Conservation (phyloP, 441 rosid genomes). For the Gossypium lobatum region DNA sequence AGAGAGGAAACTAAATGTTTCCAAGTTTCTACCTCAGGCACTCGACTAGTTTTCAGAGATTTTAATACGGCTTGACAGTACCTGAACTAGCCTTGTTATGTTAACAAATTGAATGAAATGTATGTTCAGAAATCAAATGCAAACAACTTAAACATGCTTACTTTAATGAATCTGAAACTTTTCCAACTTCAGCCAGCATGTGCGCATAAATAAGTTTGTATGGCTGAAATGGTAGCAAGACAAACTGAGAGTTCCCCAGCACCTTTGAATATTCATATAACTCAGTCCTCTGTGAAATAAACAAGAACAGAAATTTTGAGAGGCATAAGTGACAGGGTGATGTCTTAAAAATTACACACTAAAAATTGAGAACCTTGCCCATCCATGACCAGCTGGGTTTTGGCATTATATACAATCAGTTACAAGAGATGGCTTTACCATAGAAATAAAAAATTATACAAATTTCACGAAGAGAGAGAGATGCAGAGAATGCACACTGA, state of each 20-base stretch:
- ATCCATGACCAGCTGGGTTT: background rate
- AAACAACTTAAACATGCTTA: slow-evolving; percentile 31
- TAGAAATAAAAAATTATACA: background rate
- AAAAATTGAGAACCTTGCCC: background rate
- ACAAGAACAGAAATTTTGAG: background rate
- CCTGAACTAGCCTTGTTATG: slow-evolving; percentile 36
- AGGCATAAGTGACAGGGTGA: background rate
- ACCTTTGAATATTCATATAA: slow-evolving; percentile 73
- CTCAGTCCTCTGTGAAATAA: slow-evolving; percentile 68
- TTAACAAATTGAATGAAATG: slow-evolving; percentile 19
- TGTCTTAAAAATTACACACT: background rate
- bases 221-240: slow-evolving; percentile 68
- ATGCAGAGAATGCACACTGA: background rate
- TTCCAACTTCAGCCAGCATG: slow-evolving; percentile 86
- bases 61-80: slow-evolving; percentile 84
- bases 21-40: slow-evolving; percentile 81
- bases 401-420: background rate
- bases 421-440: background rate
- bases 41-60: slow-evolving; percentile 73
- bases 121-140: slow-evolving; percentile 10
- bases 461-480: background rate
- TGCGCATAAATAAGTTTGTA: slow-evolving; percentile 68
- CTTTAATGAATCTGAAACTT: slow-evolving; percentile 72
- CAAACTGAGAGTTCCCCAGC: slow-evolving; percentile 76
- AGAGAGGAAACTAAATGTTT: slow-evolving; percentile 59